phyloP scores from a whole-genome alignment of 2,329 filamentous ascomycete genomes.

The Aureobasidium pullulans region DNA sequence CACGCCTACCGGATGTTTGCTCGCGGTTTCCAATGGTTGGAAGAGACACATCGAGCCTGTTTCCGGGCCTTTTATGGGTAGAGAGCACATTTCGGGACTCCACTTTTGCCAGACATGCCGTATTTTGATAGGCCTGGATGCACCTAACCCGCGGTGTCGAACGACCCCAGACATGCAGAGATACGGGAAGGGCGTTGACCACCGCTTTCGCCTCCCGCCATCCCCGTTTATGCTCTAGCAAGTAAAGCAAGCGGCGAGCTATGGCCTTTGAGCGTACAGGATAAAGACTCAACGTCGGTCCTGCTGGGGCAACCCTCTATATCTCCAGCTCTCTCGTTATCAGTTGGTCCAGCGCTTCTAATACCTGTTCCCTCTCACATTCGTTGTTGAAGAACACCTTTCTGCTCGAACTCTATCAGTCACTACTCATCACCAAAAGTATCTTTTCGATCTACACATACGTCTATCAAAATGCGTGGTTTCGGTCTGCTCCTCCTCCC shows the following conservation, averaged over 20 bases:
- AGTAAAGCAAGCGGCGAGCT: constrained; percentile 11
- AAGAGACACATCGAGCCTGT: neutral
- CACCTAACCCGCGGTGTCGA: constrained; percentile 1
- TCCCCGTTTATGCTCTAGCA: constrained; percentile 8
- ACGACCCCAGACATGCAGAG: constrained; percentile 6
- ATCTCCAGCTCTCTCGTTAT: neutral
- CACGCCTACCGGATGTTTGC: neutral
- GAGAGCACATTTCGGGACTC: neutral
- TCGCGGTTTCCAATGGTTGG: neutral
- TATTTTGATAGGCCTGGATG: constrained; percentile 6
- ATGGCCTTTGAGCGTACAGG: constrained; percentile 10
- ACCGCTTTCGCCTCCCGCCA: constrained; percentile 9
- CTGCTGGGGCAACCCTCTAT: constrained; percentile 6
- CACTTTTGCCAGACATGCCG: constrained; percentile 1
- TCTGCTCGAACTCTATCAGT: neutral
- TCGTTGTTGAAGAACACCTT: constrained; percentile 8
- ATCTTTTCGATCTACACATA: neutral
- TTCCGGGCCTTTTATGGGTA: neutral
- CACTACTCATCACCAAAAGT: neutral
- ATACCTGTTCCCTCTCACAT: constrained; percentile 6
- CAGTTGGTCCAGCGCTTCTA: neutral
- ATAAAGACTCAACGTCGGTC: constrained; percentile 12
- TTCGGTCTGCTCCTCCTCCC: constrained; percentile 42
- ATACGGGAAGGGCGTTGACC: constrained; percentile 13
- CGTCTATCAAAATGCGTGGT: constrained; percentile 35